A percentile compares a stretch with the other conserved stretches of the same genome.
phyloP scores from a whole-genome alignment of 306 rosid species.

The Trichosanthes truncata region DNA sequence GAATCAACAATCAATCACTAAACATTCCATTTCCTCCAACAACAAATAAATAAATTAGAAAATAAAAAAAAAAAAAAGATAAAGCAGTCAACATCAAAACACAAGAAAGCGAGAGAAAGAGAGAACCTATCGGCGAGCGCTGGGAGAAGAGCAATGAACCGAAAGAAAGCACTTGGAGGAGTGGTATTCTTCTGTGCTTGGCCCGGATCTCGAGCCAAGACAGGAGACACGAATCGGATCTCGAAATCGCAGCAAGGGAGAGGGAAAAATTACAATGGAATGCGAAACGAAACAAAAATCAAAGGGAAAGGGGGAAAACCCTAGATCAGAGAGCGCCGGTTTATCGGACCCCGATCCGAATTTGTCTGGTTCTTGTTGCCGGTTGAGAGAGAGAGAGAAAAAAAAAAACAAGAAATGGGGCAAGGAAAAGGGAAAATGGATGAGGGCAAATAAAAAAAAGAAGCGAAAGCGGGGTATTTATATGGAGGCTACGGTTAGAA shows the following conservation, averaged over 20 bases:
- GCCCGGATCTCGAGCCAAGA: conserved; percentile 87
- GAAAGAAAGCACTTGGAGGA: conserved; percentile 17
- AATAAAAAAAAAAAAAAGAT: neutral
- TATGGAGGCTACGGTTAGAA: conserved; percentile 50
- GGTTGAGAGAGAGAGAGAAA: conserved; percentile 1
- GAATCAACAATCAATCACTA: neutral
- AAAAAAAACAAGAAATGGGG: neutral
- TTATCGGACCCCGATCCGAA: conserved; percentile 1
- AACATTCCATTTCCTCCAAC: neutral
- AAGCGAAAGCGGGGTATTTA: conserved; percentile 18
- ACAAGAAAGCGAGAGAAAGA: neutral
- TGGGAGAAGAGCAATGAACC: conserved; percentile 20
- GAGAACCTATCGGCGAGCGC: conserved; percentile 17
- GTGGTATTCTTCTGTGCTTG: conserved; percentile 41
- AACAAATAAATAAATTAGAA: neutral
- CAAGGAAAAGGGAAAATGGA: conserved; percentile 32
- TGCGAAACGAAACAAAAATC: conserved; percentile 3
- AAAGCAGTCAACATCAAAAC: neutral
- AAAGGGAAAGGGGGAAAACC: neutral
- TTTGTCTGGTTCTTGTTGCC: neutral
- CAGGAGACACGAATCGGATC: conserved; percentile 35
- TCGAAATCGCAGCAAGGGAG: conserved; percentile 19
- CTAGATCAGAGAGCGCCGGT: conserved; percentile 10
- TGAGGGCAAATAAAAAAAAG: conserved; percentile 10
- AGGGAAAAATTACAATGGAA: neutral